Evolutionary conservation across 2,329 filamentous ascomycete species (phyloP), one percentile per base, ranked within the genome.

Genomic region (Westerdykella aurantiaca): DNA sequence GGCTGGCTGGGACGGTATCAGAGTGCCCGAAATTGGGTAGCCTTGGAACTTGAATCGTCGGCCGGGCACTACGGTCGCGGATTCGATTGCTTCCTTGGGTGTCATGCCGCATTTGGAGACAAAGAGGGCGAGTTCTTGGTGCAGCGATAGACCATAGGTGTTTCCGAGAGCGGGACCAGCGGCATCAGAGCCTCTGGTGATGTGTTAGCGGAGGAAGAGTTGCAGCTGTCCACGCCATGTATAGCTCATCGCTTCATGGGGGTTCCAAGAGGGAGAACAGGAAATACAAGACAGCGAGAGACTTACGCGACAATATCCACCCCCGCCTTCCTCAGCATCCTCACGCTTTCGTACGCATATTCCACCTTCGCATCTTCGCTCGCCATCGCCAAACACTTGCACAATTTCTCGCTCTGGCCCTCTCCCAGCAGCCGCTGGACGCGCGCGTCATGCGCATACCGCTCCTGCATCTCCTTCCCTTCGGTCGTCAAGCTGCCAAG

Each of bases 131-230:
- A 74, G 50, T 42, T 73, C 71, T 1, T 72, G 69, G 37, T 74
- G 71, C 41, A 67, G 49, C 0, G 64, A 60, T 11, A 73, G 57
- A 7, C 71, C 71, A 46, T 62, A 74, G 1, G 69, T 69, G 0
- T 70, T 73, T 2, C 71, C 71, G 6, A 68, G 52, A 3, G 70
- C 70, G 17, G 69, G 69, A 1, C 66, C 64, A 2, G 70, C 70
- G 0, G 71, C 51, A 35, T 74, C 71, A 31, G 66, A 69, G 11
- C 71, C 71, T 49, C 69, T 70, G 37, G 13, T 3, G 4, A 14
- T 4, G 5, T 12, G 41, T 57, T 13, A 54, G 50, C 21, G 2
- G 47, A 41, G 38, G 9, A 14, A 23, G n/a, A 31, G 5, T 21
- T 21, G 4, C 18, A 21, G 18, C 3, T 21, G 18, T 21, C 18